Percentiles rank a stretch among this genome's conserved stretches.
Evolutionary conservation across 2,329 filamentous ascomycete genomes (phyloP).

Genomic region (Emergomyces orientalis): DNA sequence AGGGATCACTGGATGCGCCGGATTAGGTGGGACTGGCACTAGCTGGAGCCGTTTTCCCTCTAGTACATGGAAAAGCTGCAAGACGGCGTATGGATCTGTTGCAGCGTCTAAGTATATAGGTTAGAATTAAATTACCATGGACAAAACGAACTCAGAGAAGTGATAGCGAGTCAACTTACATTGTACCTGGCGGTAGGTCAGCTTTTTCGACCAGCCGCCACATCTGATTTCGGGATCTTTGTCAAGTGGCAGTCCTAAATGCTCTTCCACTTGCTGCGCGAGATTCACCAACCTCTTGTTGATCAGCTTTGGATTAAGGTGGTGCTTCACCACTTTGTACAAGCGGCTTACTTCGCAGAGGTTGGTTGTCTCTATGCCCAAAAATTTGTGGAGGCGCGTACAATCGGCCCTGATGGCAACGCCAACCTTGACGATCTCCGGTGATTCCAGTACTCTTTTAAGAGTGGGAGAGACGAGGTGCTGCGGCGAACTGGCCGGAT

Average conservation of each 20-base stretch:
- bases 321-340: slow-evolving; percentile 64
- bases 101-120: slow-evolving; percentile 53
- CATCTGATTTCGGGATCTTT: slow-evolving; percentile 62
- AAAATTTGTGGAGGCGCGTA: slow-evolving; percentile 56
- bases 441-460: slow-evolving; percentile 61
- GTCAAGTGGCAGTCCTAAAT: slow-evolving; percentile 62
- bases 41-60: slow-evolving; percentile 45
- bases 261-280: slow-evolving; percentile 59
- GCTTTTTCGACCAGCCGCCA: slow-evolving; percentile 61
- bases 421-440: slow-evolving; percentile 62
- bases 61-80: slow-evolving; percentile 63
- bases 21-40: neutral
- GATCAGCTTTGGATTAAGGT: slow-evolving; percentile 46
- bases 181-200: slow-evolving; percentile 56
- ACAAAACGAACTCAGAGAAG: neutral
- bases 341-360: slow-evolving; percentile 76
- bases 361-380: slow-evolving; percentile 56
- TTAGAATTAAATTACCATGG: neutral
- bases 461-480: slow-evolving; percentile 64
- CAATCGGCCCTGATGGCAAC: slow-evolving; percentile 65
- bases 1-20: neutral
- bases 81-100: slow-evolving; percentile 70
- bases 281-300: slow-evolving; percentile 60
- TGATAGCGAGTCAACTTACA: slow-evolving; percentile 55
- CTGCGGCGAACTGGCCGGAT: slow-evolving; percentile 29